phyloP scores from a whole-genome alignment of 1,284 basidiomycete species.

The Moesziomyces antarcticus region DNA sequence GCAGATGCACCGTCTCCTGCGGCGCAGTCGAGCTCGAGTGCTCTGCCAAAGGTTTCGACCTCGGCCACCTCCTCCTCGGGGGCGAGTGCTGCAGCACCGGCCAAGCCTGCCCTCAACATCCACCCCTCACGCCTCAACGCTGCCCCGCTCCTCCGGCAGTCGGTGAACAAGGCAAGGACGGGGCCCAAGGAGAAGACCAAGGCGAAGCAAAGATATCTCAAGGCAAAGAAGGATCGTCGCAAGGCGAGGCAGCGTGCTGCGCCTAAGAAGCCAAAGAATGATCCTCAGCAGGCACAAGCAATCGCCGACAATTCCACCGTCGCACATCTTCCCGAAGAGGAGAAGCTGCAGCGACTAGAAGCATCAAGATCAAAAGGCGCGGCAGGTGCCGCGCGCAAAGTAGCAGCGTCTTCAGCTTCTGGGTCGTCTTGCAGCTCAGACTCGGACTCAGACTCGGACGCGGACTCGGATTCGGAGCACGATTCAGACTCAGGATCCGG shows the following conservation, averaged over 20 bases:
- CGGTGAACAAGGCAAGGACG: constrained; percentile 38
- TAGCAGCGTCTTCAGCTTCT: not conserved
- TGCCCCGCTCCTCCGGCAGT: constrained; percentile 43
- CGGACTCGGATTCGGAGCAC: constrained; percentile 14
- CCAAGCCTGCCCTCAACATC: constrained; percentile 38
- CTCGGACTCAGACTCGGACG: constrained; percentile 7
- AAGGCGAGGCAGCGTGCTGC: constrained; percentile 53
- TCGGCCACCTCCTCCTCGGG: not conserved
- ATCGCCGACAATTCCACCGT: constrained; percentile 20
- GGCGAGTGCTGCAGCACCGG: constrained; percentile 1
- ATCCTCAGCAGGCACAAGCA: constrained; percentile 10
- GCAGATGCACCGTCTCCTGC: constrained; percentile 5
- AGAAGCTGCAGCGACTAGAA: constrained; percentile 18
- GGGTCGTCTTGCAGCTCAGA: too few relatives aligned
- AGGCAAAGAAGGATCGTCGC: constrained; percentile 61
- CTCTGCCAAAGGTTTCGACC: not conserved
- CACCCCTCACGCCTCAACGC: constrained; percentile 55
- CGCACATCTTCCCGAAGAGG: constrained; percentile 34
- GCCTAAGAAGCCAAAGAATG: constrained; percentile 51
- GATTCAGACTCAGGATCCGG: constrained; percentile 1
- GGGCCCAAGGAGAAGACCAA: constrained; percentile 58
- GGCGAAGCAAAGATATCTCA: constrained; percentile 63
- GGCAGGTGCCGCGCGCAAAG: not conserved
- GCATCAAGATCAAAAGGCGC: constrained; percentile 7
- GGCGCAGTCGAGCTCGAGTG: not conserved